Evolutionary conservation across 768 basidiomycete species (phyloP).

Genomic region (Lyophyllum decastes): DNA sequence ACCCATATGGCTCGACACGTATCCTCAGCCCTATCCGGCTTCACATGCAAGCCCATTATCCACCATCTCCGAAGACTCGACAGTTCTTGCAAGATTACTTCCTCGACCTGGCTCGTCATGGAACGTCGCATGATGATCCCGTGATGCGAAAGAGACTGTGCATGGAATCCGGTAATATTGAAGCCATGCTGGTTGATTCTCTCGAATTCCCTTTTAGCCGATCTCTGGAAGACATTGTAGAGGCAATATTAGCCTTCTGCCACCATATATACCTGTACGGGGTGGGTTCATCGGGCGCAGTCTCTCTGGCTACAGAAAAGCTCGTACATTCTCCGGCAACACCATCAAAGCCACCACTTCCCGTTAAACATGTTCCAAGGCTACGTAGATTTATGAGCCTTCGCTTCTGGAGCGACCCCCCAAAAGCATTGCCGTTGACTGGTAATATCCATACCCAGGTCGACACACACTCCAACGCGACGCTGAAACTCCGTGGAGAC

Average conservation of each 20-base stretch:
- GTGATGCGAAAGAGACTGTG: conserved; percentile 16
- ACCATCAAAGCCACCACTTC: neutral
- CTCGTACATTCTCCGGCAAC: conserved; percentile 1
- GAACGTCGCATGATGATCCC: conserved; percentile 6
- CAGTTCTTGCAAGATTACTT: conserved; percentile 25
- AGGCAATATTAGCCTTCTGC: conserved; percentile 23
- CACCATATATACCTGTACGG: conserved; percentile 26
- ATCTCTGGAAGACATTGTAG: conserved; percentile 16
- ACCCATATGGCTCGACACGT: conserved; percentile 19
- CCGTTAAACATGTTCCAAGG: neutral
- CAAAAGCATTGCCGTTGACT: neutral
- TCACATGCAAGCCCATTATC: conserved; percentile 21
- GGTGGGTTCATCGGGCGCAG: conserved; percentile 18
- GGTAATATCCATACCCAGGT: neutral
- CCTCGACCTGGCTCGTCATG: conserved; percentile 19
- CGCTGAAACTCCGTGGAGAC: conserved; percentile 22
- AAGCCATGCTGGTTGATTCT: conserved; percentile 21
- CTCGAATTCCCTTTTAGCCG: conserved; percentile 11
- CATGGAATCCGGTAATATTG: conserved; percentile 26
- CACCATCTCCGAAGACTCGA: conserved; percentile 18
- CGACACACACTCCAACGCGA: neutral
- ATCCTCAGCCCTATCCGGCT: conserved; percentile 30
- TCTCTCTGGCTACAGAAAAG: conserved; percentile 20
- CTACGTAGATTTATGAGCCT: neutral
- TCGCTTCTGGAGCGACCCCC: neutral